A percentile compares a stretch with the other conserved stretches of the same genome.
Evolutionary conservation across 164 flowering plant genomes (phyloP).

Genomic region (Vitis rupestris): DNA sequence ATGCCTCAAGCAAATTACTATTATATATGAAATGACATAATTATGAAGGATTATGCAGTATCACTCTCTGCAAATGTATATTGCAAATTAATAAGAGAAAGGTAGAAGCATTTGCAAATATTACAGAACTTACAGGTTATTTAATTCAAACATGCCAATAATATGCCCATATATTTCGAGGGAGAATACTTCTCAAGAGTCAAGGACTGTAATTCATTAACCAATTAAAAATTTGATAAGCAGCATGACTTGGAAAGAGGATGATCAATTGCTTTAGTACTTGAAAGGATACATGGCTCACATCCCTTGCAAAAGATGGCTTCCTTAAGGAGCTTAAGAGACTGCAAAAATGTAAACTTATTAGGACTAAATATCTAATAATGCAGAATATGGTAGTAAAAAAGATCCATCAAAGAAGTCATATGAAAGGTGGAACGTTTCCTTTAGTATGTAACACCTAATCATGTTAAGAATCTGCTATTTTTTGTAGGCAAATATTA

Average conservation of each 20-base stretch:
- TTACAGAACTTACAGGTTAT: constrained; percentile 83
- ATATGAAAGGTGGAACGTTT: background rate
- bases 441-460: too few species aligned
- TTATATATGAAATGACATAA: background rate
- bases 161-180: constrained; percentile 93
- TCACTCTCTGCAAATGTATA: background rate
- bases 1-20: background rate
- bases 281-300: constrained; percentile 81
- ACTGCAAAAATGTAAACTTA: constrained; percentile 48
- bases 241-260: background rate
- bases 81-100: background rate
- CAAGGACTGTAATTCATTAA: constrained; percentile 36
- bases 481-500: too few species aligned
- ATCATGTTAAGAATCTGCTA: too few species aligned
- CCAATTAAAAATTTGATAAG: background rate
- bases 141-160: constrained; percentile 99
- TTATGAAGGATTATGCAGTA: background rate
- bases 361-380: background rate
- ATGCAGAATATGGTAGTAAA: too few species aligned
- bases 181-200: constrained; percentile 70
- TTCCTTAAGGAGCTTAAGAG: constrained; percentile 82
- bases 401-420: background rate
- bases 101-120: background rate
- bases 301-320: constrained; percentile 83
- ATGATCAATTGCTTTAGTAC: background rate